Percentiles rank a stretch among this genome's conserved stretches.
phyloP scores from a whole-genome alignment of 2,329 filamentous ascomycete genomes.

The Cladophialophora exuberans region DNA sequence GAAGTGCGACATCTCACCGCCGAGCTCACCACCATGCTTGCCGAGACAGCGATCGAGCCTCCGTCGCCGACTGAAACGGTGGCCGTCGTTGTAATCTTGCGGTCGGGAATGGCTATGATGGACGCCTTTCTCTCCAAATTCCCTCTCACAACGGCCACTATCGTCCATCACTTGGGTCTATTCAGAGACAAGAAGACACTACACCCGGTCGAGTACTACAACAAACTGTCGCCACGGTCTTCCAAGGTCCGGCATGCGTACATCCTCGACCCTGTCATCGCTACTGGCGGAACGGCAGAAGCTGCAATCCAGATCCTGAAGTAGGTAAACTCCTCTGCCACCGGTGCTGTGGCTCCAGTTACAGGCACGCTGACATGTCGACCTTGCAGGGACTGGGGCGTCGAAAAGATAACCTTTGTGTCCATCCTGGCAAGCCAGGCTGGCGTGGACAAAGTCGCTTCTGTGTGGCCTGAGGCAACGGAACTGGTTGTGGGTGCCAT shows the following conservation, averaged over 20 bases:
- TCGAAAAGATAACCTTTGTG: conserved; percentile 74
- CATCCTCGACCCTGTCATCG: conserved; percentile 88
- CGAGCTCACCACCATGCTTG: conserved; percentile 34
- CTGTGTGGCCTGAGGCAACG: conserved; percentile 65
- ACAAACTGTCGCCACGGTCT: conserved; percentile 65
- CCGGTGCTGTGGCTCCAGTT: not conserved
- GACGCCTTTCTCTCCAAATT: conserved; percentile 40
- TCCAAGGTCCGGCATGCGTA: conserved; percentile 69
- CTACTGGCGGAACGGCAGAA: conserved; percentile 84
- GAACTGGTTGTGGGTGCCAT: conserved; percentile 78
- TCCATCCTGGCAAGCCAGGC: conserved; percentile 71
- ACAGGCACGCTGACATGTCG: conserved; percentile 17
- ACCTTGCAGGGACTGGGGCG: conserved; percentile 72
- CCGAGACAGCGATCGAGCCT: conserved; percentile 29
- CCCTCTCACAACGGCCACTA: conserved; percentile 52
- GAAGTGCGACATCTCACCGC: conserved; percentile 33
- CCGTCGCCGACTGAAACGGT: conserved; percentile 31
- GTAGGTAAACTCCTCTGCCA: conserved; percentile 21
- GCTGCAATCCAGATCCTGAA: conserved; percentile 85
- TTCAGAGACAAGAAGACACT: conserved; percentile 87
- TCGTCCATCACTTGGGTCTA: conserved; percentile 89
- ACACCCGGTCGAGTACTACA: conserved; percentile 93
- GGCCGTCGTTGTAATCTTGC: conserved; percentile 41
- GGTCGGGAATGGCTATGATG: conserved; percentile 45
- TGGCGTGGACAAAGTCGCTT: conserved; percentile 71